phyloP scores from a whole-genome alignment of 2,329 filamentous ascomycete species.

The Aureobasidium subglaciale region DNA sequence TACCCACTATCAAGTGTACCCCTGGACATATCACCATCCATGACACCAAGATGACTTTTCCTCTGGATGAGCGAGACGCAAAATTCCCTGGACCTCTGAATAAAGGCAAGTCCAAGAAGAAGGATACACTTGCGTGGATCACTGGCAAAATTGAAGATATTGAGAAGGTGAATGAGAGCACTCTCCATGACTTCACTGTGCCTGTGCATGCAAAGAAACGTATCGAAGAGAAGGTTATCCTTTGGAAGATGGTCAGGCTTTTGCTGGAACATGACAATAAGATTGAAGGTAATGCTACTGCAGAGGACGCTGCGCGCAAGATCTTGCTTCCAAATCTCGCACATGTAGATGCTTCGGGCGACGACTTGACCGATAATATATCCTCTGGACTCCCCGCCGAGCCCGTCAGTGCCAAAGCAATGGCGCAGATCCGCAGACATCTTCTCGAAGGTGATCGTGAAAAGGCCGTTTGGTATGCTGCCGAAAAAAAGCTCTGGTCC shows the following conservation, averaged over 20 bases:
- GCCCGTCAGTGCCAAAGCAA: constrained; percentile 58
- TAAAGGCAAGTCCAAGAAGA: constrained; percentile 94
- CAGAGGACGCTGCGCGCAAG: constrained; percentile 67
- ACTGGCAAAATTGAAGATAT: constrained; percentile 65
- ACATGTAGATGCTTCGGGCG: constrained; percentile 23
- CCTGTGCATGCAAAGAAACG: constrained; percentile 60
- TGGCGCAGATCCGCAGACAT: constrained; percentile 65
- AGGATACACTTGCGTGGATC: constrained; percentile 80
- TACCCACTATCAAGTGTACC: constrained; percentile 72
- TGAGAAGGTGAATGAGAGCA: constrained; percentile 47
- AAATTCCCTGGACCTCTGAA: constrained; percentile 88
- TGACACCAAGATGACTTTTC: constrained; percentile 65
- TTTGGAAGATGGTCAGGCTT: constrained; percentile 80
- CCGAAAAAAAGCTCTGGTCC: constrained; percentile 90
- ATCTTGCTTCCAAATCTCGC: constrained; percentile 58
- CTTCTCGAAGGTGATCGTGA: constrained; percentile 78
- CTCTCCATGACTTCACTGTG: constrained; percentile 44
- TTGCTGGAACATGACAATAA: constrained; percentile 81
- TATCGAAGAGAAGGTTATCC: constrained; percentile 66
- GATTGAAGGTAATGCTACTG: constrained; percentile 63
- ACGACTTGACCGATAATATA: constrained; percentile 17
- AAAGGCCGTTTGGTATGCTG: constrained; percentile 86
- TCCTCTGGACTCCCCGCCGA: constrained; percentile 45
- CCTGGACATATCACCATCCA: constrained; percentile 77
- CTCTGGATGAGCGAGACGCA: constrained; percentile 62